Percentiles rank a stretch among this genome's conserved stretches.
Evolutionary conservation across 192 early-diverging fungal genomes (phyloP).

Genomic region (Coemansia sp.): DNA sequence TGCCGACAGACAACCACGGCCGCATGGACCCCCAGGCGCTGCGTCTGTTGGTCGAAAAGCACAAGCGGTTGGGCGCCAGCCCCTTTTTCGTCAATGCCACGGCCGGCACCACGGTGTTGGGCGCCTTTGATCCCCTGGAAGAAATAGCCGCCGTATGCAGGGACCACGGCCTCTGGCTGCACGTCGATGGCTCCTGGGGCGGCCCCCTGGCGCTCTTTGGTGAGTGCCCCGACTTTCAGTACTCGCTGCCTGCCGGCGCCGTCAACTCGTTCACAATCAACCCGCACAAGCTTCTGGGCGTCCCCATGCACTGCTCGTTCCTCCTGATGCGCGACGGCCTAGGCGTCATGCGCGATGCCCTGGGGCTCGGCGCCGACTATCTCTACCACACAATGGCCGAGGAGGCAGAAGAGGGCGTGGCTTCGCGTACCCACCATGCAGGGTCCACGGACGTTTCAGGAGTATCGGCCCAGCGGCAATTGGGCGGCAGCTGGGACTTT

Average conservation of each 20-base stretch:
- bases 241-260: constrained; percentile 20
- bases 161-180: constrained; percentile 65
- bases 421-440: not conserved
- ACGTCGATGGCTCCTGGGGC: constrained; percentile 80
- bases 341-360: constrained; percentile 55
- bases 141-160: constrained; percentile 57
- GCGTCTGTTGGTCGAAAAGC: constrained; percentile 47
- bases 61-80: constrained; percentile 43
- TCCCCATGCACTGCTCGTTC: constrained; percentile 75
- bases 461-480: constrained; percentile 35
- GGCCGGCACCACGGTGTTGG: constrained; percentile 79
- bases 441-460: no score
- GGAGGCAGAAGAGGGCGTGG: not conserved
- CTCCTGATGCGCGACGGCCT: constrained; percentile 57
- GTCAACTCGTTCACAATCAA: constrained; percentile 68
- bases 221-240: constrained; percentile 21
- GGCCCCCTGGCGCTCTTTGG: constrained; percentile 64
- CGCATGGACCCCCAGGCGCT: constrained; percentile 58
- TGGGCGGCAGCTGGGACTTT: constrained; percentile 54
- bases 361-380: constrained; percentile 64
- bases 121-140: constrained; percentile 71
- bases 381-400: constrained; percentile 54
- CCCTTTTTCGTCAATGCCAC: constrained; percentile 85
- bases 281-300: constrained; percentile 81
- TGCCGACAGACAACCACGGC: constrained; percentile 60